Evolutionary conservation across 345 rosid species (phyloP), one percentile per base, ranked within the genome.

Genomic region (Citrus cavaleriei): DNA sequence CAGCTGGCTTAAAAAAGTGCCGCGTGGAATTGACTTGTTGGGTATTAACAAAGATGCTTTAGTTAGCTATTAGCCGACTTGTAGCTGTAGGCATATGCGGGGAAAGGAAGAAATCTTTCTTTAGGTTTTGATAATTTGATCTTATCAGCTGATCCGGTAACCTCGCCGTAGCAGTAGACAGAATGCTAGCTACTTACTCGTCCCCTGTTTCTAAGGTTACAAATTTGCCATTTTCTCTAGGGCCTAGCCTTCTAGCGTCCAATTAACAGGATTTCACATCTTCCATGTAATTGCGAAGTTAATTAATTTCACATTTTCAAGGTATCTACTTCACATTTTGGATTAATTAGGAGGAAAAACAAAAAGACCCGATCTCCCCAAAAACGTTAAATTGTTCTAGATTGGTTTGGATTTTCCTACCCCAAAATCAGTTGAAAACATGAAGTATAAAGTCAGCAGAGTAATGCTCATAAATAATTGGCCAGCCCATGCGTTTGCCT

Each of bases 1-100:
- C 73, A 67, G 67, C 73, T 66, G 72, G 79, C 28, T 57, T 57
- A 22, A 27, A 30, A 28, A 14, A 24, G 27, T 55, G 72, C 63
- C 65, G 72, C 65, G 65, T 35, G 66, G 27, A 38, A 65, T 68
- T 67, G 79, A 67, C 57, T 66, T 54, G 64, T 32, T 14, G 62
- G n/a, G 38, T 16, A 14, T 22, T 42, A 54, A 54, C 18, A 13
- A 12, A 46, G 51, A 46, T 46, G 18, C 18, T 46, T 12, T 46
- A 46, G 51, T 46, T 12, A 13, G 18, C 51, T 4, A 13, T 46
- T 46, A 46, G 51, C 51, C 3, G 18, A 46, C 51, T 46, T 46
- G 51, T 3, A 46, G 5, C 16, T 12, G 55, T 4, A 60, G 77
- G 77, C 55, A 8, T 24, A 38, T 16, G 14, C 25, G 25, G 77